Evolutionary conservation across 257 asterid species (phyloP).

Genomic region (Solanum raphanifolium): DNA sequence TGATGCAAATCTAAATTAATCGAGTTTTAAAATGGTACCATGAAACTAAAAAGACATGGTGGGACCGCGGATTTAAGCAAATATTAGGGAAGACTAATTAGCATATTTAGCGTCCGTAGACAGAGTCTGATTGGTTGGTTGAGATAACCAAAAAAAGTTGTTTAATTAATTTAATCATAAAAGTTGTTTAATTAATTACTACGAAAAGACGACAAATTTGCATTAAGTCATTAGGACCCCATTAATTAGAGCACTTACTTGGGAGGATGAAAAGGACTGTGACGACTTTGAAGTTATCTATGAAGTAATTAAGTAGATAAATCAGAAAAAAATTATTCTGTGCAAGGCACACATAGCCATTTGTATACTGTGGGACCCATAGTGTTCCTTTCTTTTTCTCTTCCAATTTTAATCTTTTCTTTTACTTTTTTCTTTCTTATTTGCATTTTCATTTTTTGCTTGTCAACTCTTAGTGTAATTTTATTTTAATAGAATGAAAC

Average conservation of each 20-base stretch:
- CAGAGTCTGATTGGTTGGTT: slow-evolving; percentile 15
- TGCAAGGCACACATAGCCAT: too few species aligned
- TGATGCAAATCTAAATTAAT: neutral
- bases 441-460: too few species aligned
- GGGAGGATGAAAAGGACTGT: neutral
- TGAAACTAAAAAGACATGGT: neutral
- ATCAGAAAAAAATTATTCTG: neutral
- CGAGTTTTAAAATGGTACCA: rapidly evolving
- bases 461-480: too few species aligned
- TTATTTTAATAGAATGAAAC: too few species aligned
- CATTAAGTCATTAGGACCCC: neutral
- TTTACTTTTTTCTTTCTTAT: too few species aligned
- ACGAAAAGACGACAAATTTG: slow-evolving; percentile 12
- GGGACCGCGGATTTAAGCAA: slow-evolving; percentile 33
- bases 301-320: neutral
- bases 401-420: too few species aligned
- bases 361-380: too few species aligned
- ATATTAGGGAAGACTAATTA: slow-evolving; percentile 17
- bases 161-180: neutral
- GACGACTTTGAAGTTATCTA: neutral
- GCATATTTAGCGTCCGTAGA: slow-evolving; percentile 25
- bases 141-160: slow-evolving; percentile 23
- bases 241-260: slow-evolving; percentile 2
- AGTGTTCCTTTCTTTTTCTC: too few species aligned
- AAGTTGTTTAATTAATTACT: neutral